A percentile compares a stretch with the other conserved stretches of the same genome.
These are phyloP conservation scores for Talaromyces proteolyticus DNA, from an alignment of 495 filamentous ascomycete genomes.

Conservation along the genomic window DNA sequence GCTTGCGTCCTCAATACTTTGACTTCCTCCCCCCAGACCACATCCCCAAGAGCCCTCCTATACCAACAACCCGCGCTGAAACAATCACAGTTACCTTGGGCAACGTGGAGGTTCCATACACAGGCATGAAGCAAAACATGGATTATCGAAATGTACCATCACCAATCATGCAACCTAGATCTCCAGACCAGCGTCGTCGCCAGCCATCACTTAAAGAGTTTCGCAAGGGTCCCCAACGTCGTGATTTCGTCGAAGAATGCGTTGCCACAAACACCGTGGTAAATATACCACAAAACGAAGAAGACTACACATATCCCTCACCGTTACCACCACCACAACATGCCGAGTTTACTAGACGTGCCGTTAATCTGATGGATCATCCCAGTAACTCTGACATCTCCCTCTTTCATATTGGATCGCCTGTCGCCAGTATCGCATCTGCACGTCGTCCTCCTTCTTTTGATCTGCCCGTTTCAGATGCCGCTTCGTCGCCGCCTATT, in stretches of 20 bases:
- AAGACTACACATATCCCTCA: too few relatives aligned
- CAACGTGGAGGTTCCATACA: not conserved
- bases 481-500: too few relatives aligned
- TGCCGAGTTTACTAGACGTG: not conserved
- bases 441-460: too few relatives aligned
- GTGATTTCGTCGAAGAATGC: not conserved
- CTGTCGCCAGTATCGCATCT: too few relatives aligned
- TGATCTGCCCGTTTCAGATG: too few relatives aligned
- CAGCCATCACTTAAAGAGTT: conserved; percentile 1
- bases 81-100: conserved; percentile 1
- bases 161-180: conserved; percentile 2
- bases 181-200: not conserved
- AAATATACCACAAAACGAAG: too few relatives aligned
- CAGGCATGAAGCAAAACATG: not conserved
- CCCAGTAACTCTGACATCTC: conserved; percentile 1
- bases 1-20: not conserved
- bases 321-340: not conserved
- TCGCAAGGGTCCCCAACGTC: not conserved
- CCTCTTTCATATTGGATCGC: not conserved
- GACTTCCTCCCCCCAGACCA: not conserved
- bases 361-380: not conserved
- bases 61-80: not conserved
- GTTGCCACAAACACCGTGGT: not conserved
- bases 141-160: conserved; percentile 1
- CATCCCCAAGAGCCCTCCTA: not conserved